phyloP scores from a whole-genome alignment of 106 monocot species.

The Apostasia shenzhenica region DNA sequence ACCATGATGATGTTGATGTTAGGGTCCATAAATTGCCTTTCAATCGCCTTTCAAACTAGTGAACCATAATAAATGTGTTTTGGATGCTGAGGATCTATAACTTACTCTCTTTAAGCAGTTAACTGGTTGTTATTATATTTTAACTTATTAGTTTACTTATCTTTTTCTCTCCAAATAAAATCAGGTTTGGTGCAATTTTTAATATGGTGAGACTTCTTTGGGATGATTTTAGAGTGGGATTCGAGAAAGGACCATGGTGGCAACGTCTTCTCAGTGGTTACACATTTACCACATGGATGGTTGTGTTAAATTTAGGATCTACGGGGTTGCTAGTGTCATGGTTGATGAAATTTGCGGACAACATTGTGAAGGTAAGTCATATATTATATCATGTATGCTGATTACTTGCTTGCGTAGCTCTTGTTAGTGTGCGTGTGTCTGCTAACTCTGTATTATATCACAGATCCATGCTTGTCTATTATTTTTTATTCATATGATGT shows the following conservation, averaged over 20 bases:
- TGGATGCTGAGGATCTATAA: too few relatives aligned
- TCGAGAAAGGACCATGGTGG: constrained; percentile 92
- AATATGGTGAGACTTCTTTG: constrained; percentile 77
- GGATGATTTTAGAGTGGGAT: constrained; percentile 78
- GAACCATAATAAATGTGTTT: too few relatives aligned
- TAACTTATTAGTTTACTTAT: not conserved
- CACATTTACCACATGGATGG: constrained; percentile 80
- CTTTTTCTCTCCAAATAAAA: constrained; percentile 5
- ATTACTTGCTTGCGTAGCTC: too few relatives aligned
- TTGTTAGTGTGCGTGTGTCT: too few relatives aligned
- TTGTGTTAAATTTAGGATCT: constrained; percentile 88
- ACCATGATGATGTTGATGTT: too few relatives aligned
- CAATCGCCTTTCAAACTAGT: too few relatives aligned
- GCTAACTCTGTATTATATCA: too few relatives aligned
- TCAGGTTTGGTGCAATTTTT: constrained; percentile 89
- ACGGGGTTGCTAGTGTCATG: constrained; percentile 89
- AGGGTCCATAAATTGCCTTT: too few relatives aligned
- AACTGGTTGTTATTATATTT: too few relatives aligned
- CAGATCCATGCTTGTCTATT: too few relatives aligned
- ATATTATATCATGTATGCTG: not conserved
- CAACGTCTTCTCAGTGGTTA: constrained; percentile 82
- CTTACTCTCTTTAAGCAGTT: too few relatives aligned
- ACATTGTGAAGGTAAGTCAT: constrained; percentile 79
- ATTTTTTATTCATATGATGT: too few relatives aligned
- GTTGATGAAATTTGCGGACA: constrained; percentile 99